phyloP scores from a whole-genome alignment of 805 yeast species.

The Kockiozyma suomiensis region DNA sequence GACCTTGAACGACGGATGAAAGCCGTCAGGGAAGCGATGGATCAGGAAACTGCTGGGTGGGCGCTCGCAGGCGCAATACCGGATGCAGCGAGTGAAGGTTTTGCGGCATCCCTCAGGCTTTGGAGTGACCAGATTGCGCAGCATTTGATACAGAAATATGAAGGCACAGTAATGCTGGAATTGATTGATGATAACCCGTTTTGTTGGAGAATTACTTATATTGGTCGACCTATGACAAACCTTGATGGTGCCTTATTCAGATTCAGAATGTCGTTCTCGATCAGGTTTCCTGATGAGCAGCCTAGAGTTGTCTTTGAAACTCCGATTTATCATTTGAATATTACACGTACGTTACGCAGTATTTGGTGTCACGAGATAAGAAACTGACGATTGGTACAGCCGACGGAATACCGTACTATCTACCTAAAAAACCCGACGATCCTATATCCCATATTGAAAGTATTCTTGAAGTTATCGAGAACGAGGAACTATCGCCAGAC shows the following conservation, averaged over 20 bases:
- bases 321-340: slow-evolving; percentile 20
- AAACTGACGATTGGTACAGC: slow-evolving; percentile 4
- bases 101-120: slow-evolving; percentile 8
- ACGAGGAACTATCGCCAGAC: slow-evolving; percentile 18
- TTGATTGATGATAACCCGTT: slow-evolving; percentile 21
- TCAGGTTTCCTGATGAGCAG: slow-evolving; percentile 19
- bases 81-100: background rate
- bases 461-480: slow-evolving; percentile 9
- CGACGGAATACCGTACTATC: slow-evolving; percentile 21
- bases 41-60: slow-evolving; percentile 19
- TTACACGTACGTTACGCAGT: slow-evolving; percentile 11
- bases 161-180: slow-evolving; percentile 21
- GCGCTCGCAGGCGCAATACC: slow-evolving; percentile 14
- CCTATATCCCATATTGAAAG: slow-evolving; percentile 17
- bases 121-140: background rate
- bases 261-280: slow-evolving; percentile 8
- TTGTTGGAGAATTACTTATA: slow-evolving; percentile 16
- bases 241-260: slow-evolving; percentile 23
- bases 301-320: slow-evolving; percentile 22
- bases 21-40: slow-evolving; percentile 7
- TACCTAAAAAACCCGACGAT: slow-evolving; percentile 12
- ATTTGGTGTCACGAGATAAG: too few species aligned
- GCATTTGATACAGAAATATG: background rate
- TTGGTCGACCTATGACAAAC: slow-evolving; percentile 22
- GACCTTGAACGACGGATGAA: slow-evolving; percentile 14